Evolutionary conservation across 805 yeast genomes (phyloP).

Genomic region (Candida maesae): DNA sequence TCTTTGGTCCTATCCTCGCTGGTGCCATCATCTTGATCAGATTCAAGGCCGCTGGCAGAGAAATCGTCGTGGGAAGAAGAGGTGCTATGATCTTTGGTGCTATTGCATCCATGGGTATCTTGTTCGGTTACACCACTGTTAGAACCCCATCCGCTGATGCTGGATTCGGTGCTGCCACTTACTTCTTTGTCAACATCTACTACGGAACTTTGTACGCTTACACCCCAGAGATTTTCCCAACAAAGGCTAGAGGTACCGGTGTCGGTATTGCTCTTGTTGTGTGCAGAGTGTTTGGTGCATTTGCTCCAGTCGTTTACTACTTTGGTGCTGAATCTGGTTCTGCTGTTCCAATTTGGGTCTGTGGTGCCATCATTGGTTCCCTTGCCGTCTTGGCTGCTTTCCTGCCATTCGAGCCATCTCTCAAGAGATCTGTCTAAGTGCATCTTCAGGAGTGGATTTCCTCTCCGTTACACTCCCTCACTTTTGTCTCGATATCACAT

Average conservation of each 20-base stretch:
- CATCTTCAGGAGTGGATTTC: neutral
- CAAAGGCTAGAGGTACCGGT: slow-evolving; percentile 53
- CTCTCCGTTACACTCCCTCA: too few species aligned
- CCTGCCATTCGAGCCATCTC: slow-evolving; percentile 49
- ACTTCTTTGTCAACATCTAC: slow-evolving; percentile 44
- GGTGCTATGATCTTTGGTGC: slow-evolving; percentile 54
- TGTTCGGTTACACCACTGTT: slow-evolving; percentile 62
- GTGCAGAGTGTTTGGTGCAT: slow-evolving; percentile 49
- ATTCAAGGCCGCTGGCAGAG: slow-evolving; percentile 11
- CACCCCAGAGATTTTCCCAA: slow-evolving; percentile 61
- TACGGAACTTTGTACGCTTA: slow-evolving; percentile 62
- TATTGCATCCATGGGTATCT: slow-evolving; percentile 49
- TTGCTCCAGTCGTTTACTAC: slow-evolving; percentile 56
- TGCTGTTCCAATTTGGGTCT: slow-evolving; percentile 57
- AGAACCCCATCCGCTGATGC: slow-evolving; percentile 50
- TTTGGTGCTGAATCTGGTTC: slow-evolving; percentile 42
- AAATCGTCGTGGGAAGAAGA: slow-evolving; percentile 43
- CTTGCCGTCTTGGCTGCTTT: slow-evolving; percentile 42
- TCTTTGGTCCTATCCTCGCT: slow-evolving; percentile 47
- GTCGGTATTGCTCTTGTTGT: slow-evolving; percentile 55
- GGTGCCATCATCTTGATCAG: slow-evolving; percentile 30
- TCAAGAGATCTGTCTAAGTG: slow-evolving; percentile 31
- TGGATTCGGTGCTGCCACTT: slow-evolving; percentile 45
- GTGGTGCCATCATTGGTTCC: slow-evolving; percentile 50
- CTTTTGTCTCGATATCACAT: too few species aligned